Base-by-base conservation (phyloP, 352 stramenopile genomes). In the Phytophthora hybrid region DNA sequence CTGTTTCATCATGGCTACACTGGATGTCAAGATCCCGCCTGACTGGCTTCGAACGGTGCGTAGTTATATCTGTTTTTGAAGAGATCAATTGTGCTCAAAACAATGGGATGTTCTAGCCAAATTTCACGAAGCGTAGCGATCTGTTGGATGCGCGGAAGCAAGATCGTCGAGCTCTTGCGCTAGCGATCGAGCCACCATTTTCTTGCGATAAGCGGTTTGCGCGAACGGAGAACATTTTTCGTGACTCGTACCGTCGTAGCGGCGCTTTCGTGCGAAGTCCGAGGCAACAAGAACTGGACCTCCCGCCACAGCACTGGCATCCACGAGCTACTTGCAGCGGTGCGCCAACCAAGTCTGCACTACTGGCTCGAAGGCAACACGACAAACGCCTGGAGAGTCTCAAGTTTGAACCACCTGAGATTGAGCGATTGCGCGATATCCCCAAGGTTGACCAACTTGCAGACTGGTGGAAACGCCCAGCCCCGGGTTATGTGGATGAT, bases 401-500 rank as follows among this genome's bases (percentile, higher is more conserved):
- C 13, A 77, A 79, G 63, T 91, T 91, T 65, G 79, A 92, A 39
- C 82, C 83, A 14, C 69, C 61, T 3, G 83, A 91, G 59, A 80
- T 91, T 62, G 75, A 84, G 71, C 68, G 83, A 1, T 65, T 90
- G 8, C 41, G 52, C 7, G 82, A 91, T 41, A 88, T 89, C 39
- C 86, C 86, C 21, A 89, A 84, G 34, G 68, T 73, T 0, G 51
- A 76, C 3, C 63, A 88, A 26, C 73, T 92, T 7, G 23, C 59
- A 7, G 65, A 78, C 46, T 94, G 88, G 88, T 94, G 88, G 88
- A 89, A 75, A 26, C 66, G 71, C 13, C 71, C 79, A 23, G 57
- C 75, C 2, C 64, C 55, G 6, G 88, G 83, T 5, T 93, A 95
- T 59, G 81, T 93, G 1, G 80, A 83, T 4, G 80, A 91, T 18